These are phyloP conservation scores for Cyclocybe cylindracea DNA, from an alignment of 768 basidiomycete species.

Conservation along the genomic window DNA sequence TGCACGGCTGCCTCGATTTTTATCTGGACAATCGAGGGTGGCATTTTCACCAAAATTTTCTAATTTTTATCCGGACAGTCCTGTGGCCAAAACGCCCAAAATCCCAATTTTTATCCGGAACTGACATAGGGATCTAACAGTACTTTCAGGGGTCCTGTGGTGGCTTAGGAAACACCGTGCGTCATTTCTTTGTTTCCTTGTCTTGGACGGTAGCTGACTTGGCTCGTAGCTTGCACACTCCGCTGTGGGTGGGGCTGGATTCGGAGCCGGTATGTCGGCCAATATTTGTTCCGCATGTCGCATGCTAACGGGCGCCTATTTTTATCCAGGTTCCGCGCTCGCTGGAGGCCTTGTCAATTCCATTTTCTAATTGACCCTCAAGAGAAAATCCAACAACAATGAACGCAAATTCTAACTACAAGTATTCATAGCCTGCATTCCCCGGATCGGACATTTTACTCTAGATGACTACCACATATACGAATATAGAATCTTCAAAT, in stretches of 20 bases:
- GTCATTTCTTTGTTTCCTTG: slow-evolving; percentile 1
- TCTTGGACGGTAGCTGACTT: slow-evolving; percentile 2
- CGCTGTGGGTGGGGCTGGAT: slow-evolving; percentile 68
- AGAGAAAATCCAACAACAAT: background rate
- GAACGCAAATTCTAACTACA: background rate
- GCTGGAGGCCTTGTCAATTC: slow-evolving; percentile 45
- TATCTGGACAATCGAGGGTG: too few species aligned
- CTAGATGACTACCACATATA: background rate
- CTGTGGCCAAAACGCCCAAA: too few species aligned
- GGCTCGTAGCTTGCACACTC: slow-evolving; percentile 46
- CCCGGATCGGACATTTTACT: too few species aligned
- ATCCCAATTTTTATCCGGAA: too few species aligned
- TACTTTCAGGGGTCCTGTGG: too few species aligned
- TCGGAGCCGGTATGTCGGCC: slow-evolving; percentile 60
- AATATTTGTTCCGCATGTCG: background rate
- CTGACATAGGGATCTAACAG: too few species aligned
- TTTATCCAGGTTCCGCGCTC: slow-evolving; percentile 40
- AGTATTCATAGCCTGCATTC: too few species aligned
- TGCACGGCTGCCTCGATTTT: too few species aligned
- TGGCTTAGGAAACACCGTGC: slow-evolving; percentile 52
- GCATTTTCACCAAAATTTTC: too few species aligned
- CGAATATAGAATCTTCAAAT: background rate
- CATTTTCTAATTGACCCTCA: slow-evolving; percentile 37
- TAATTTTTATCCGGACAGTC: too few species aligned
- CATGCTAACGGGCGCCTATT: background rate